A percentile compares a stretch with the other conserved stretches of the same genome.
These are phyloP conservation scores for Polytrichum formosum DNA, from an alignment of 225 moss, liverwort and hornwort species.

Conservation along the genomic window DNA sequence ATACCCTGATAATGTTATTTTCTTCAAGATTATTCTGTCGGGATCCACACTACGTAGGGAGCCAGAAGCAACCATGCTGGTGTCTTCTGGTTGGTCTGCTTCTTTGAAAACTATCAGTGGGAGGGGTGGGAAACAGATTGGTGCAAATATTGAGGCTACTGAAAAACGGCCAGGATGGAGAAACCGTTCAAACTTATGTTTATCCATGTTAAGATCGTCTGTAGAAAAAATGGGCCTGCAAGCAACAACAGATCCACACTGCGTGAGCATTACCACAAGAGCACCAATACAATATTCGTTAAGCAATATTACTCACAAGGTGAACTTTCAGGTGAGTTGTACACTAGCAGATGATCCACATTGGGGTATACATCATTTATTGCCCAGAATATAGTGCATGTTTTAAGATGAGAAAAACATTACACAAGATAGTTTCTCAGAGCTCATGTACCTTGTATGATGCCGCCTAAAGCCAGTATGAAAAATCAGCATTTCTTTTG, in stretches of 20 bases:
- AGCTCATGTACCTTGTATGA: conserved; percentile 50
- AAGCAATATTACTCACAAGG: too few species aligned
- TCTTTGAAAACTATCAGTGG: conserved; percentile 84
- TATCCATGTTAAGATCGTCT: conserved; percentile 86
- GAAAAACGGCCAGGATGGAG: conserved; percentile 89
- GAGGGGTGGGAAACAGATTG: conserved; percentile 69
- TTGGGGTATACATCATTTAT: too few species aligned
- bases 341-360: too few species aligned
- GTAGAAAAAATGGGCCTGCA: conserved; percentile 89
- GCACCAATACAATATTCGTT: too few species aligned
- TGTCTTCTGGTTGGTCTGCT: conserved; percentile 34
- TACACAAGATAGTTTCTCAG: neutral
- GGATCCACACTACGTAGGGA: conserved; percentile 86
- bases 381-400: too few species aligned
- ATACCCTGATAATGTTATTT: conserved; percentile 89
- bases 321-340: too few species aligned
- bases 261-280: too few species aligned
- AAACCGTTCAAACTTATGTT: conserved; percentile 97
- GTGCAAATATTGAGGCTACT: conserved; percentile 81
- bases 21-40: conserved; percentile 82
- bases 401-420: too few species aligned
- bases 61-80: conserved; percentile 75
- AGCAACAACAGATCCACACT: neutral
- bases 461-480: conserved; percentile 88
- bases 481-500: conserved; percentile 80